phyloP scores from a whole-genome alignment of 192 early-diverging fungal genomes.

The Blastocladiella britannica region DNA sequence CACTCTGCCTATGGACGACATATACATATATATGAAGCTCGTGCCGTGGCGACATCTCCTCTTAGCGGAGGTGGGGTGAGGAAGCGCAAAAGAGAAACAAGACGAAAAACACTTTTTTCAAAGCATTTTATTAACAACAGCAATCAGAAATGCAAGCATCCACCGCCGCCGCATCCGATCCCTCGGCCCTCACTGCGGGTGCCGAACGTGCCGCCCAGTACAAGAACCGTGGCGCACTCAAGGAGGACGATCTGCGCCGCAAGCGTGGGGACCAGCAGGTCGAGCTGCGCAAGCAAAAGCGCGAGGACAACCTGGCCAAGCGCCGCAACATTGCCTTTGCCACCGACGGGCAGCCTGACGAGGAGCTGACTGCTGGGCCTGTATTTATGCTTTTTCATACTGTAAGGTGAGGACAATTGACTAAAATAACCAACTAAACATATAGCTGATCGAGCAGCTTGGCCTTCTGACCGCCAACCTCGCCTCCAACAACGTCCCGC shows the following conservation, averaged over 20 bases:
- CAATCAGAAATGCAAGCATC: no score
- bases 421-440: no score
- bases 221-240: conserved; percentile 73
- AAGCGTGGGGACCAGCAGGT: conserved; percentile 81
- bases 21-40: no score
- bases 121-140: no score
- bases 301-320: conserved; percentile 81
- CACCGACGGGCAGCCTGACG: conserved; percentile 41
- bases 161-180: no score
- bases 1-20: no score
- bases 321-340: conserved; percentile 59
- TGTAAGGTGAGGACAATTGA: no score
- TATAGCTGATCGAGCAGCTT: conserved; percentile 51
- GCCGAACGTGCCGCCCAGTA: conserved; percentile 16
- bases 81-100: no score
- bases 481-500: conserved; percentile 53
- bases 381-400: neutral
- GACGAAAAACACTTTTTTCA: no score
- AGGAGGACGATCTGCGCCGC: conserved; percentile 75
- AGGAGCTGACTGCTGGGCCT: conserved; percentile 21
- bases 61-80: no score
- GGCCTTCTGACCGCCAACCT: conserved; percentile 59
- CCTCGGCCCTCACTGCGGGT: no score
- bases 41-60: no score
- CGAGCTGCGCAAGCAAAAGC: conserved; percentile 87